A percentile compares a stretch with the other conserved stretches of the same genome.
Evolutionary conservation across 164 flowering plant species (phyloP).

Genomic region (Echeveria elegans): DNA sequence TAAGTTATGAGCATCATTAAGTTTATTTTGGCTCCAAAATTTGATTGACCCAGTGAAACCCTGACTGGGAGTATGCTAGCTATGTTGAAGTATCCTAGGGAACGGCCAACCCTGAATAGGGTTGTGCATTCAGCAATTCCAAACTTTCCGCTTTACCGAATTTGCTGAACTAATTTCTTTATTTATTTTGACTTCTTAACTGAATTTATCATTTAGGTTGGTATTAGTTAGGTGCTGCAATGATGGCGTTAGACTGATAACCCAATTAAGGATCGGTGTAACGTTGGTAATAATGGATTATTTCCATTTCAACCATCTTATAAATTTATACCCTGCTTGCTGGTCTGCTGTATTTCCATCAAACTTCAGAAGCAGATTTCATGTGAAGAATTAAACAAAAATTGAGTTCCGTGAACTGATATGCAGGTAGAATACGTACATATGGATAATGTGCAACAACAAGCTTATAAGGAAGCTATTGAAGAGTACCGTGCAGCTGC

Average conservation of each 20-base stretch:
- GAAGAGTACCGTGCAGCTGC: conserved; percentile 77
- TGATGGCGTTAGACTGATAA: too few species aligned
- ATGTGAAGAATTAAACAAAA: background rate
- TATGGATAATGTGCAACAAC: conserved; percentile 64
- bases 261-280: too few species aligned
- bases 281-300: background rate
- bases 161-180: too few species aligned
- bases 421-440: conserved; percentile 68
- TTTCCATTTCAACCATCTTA: background rate
- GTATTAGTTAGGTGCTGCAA: too few species aligned
- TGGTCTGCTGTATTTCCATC: background rate
- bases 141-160: too few species aligned
- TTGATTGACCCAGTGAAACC: background rate
- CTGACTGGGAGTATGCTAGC: too few species aligned
- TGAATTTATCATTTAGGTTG: too few species aligned
- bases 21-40: background rate
- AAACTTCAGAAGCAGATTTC: background rate
- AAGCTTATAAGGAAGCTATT: conserved; percentile 86
- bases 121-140: too few species aligned
- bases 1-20: background rate
- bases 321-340: background rate
- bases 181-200: too few species aligned
- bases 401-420: background rate
- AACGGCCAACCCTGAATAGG: too few species aligned
- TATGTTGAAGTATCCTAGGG: too few species aligned